Conservation (phyloP, 2,329 filamentous ascomycete genomes). For the Clonostachys sp. region DNA sequence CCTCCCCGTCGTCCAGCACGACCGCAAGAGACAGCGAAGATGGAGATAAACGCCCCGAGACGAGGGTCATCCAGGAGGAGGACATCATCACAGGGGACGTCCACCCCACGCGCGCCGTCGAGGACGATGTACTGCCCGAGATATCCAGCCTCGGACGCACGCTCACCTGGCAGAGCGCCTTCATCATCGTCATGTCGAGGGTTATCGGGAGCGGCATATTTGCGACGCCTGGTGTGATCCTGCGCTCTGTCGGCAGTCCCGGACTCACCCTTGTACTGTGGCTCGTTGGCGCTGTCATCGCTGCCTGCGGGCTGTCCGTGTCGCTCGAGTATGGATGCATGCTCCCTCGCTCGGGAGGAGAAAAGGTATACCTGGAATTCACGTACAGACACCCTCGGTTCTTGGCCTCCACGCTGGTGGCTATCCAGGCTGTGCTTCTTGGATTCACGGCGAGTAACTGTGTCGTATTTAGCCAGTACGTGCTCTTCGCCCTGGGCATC, state of each 20-base stretch:
- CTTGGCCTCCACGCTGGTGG: slow-evolving; percentile 59
- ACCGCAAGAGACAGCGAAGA: no score
- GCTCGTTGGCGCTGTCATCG: slow-evolving; percentile 56
- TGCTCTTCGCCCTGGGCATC: slow-evolving; percentile 51
- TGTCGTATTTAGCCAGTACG: slow-evolving; percentile 64
- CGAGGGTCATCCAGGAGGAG: no score
- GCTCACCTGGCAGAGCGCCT: slow-evolving; percentile 58
- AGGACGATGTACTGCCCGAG: slow-evolving; percentile 56
- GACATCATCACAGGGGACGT: neutral
- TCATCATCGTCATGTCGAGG: slow-evolving; percentile 63
- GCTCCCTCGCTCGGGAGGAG: slow-evolving; percentile 64
- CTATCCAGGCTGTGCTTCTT: slow-evolving; percentile 57
- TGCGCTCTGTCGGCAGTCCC: slow-evolving; percentile 61
- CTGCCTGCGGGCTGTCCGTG: slow-evolving; percentile 56
- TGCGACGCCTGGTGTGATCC: slow-evolving; percentile 64
- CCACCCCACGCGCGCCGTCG: slow-evolving; percentile 24
- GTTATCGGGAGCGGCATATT: slow-evolving; percentile 71
- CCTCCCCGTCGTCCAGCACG: no score
- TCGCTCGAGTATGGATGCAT: slow-evolving; percentile 66
- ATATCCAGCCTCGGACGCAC: slow-evolving; percentile 53
- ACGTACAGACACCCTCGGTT: slow-evolving; percentile 60
- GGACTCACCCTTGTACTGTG: slow-evolving; percentile 60
- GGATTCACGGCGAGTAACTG: slow-evolving; percentile 68
- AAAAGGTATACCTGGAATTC: slow-evolving; percentile 69
- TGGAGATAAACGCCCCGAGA: no score